Base-by-base conservation (phyloP, 2,329 filamentous ascomycete species). In the Pseudodiploospora longispora region DNA sequence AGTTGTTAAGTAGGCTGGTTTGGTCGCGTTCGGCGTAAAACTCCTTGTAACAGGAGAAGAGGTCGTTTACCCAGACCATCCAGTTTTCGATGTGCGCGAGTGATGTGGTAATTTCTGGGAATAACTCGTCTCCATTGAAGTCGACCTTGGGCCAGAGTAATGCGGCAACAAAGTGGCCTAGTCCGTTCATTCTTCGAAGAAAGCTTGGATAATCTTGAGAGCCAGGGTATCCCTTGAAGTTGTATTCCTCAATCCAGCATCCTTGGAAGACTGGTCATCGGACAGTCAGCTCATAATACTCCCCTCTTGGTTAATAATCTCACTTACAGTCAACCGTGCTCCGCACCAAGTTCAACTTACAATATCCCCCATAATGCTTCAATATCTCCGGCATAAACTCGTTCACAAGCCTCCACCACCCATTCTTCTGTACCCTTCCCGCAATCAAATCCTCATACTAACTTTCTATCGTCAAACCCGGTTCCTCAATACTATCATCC, bases 11-110 rank as follows among this genome's bases (percentile, higher is more conserved):
- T 10, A 55, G 51, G 27, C 38, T 47, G 27, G 43, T 51, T 36
- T 55, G 47, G 39, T 54, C 51, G 10, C 48, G 51, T 27, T 43
- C 44, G 29, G 42, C 45, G 19, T 19, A 19, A 32, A 48, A 53
- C 38, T 55, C 51, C 43, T 55, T 53, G 45, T 53, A 55, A 42
- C 52, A 53, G 28, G 52, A 55, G 28, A 53, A 38, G 10, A 55
- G 40, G 36, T 55, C 52, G 27, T 53, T 55, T 34, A 47, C 45
- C 44, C 43, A 48, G 2, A 50, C 48, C 48, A 55, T 49, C 48
- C 47, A 50, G 43, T 48, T 48, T 31, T 55, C 52, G 34, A 55
- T 50, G 38, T 50, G 48, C 8, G 47, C 41, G 27, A 53, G 38
- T 29, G 48, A 48, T 4, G 42, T 47, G 27, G 50, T 50, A 27